Evolutionary conservation across 148 eudicot species (phyloP).

Genomic region (Beta vulgaris): DNA sequence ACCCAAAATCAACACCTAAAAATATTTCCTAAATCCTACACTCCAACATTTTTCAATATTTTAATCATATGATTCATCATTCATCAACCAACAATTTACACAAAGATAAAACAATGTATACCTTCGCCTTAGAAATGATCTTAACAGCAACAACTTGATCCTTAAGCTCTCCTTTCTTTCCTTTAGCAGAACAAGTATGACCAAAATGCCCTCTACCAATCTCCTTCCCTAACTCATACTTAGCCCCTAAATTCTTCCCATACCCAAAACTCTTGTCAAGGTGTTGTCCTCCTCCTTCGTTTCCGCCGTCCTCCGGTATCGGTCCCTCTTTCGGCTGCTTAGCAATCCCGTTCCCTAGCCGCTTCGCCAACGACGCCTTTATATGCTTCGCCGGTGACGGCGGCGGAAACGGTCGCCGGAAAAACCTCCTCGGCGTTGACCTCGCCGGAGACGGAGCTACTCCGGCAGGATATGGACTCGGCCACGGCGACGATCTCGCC

Average conservation of each 20-base stretch:
- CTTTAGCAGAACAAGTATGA: conserved; percentile 61
- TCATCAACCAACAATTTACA: background rate
- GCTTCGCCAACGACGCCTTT: conserved; percentile 56
- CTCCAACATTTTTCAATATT: background rate
- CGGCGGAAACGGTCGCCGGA: conserved; percentile 56
- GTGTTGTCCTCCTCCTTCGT: conserved; percentile 19
- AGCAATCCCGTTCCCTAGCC: conserved; percentile 43
- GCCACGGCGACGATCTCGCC: conserved; percentile 54
- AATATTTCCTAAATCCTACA: background rate
- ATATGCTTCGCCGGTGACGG: conserved; percentile 79
- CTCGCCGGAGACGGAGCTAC: conserved; percentile 70
- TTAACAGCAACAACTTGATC: conserved; percentile 62
- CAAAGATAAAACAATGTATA: conserved; percentile 8
- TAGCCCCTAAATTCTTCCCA: conserved; percentile 51
- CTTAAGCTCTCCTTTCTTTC: conserved; percentile 45
- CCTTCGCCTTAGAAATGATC: conserved; percentile 72
- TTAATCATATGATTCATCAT: background rate
- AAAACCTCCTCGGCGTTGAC: conserved; percentile 66
- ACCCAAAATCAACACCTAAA: background rate
- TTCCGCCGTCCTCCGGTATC: conserved; percentile 46
- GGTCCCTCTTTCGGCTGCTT: conserved; percentile 41
- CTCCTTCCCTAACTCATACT: conserved; percentile 64
- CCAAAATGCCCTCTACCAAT: conserved; percentile 73
- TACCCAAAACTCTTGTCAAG: conserved; percentile 67
- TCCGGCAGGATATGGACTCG: conserved; percentile 62